Percentiles rank a stretch among this genome's conserved stretches.
phyloP scores from a whole-genome alignment of 768 basidiomycete species.

The Leccinum sublutescens region DNA sequence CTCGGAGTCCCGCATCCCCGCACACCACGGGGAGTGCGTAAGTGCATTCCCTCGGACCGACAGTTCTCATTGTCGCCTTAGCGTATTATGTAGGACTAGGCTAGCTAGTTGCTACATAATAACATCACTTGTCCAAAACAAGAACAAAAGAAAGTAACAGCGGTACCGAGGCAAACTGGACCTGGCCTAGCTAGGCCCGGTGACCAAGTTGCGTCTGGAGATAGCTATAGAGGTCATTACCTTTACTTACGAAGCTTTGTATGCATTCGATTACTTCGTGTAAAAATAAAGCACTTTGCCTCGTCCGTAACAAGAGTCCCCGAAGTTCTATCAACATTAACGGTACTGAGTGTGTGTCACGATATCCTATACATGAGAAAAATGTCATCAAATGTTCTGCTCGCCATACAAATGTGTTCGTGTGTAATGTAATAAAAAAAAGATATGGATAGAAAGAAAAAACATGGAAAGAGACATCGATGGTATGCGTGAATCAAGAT shows the following conservation, averaged over 20 bases:
- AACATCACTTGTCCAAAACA: too few relatives aligned
- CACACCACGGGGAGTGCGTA: too few relatives aligned
- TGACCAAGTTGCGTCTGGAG: too few relatives aligned
- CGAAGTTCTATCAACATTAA: not conserved
- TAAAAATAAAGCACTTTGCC: not conserved
- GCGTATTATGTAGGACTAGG: too few relatives aligned
- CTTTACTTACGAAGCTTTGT: not conserved
- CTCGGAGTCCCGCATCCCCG: too few relatives aligned
- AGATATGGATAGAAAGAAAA: not conserved
- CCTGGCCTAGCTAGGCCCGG: too few relatives aligned
- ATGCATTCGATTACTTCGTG: not conserved
- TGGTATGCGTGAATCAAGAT: constrained; percentile 3
- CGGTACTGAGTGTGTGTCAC: not conserved
- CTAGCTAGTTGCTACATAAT: too few relatives aligned
- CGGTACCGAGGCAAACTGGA: too few relatives aligned
- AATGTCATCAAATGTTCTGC: constrained; percentile 1
- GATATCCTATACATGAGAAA: not conserved
- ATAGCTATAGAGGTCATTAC: too few relatives aligned
- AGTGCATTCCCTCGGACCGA: too few relatives aligned
- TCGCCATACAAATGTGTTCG: constrained; percentile 10
- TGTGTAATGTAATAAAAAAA: not conserved
- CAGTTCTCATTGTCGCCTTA: too few relatives aligned
- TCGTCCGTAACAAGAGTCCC: not conserved
- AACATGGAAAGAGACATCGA: not conserved
- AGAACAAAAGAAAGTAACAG: too few relatives aligned